Evolutionary conservation across 2,329 filamentous ascomycete species (phyloP), one percentile per base, ranked within the genome.

Genomic region (Pseudopyricularia cyperi): DNA sequence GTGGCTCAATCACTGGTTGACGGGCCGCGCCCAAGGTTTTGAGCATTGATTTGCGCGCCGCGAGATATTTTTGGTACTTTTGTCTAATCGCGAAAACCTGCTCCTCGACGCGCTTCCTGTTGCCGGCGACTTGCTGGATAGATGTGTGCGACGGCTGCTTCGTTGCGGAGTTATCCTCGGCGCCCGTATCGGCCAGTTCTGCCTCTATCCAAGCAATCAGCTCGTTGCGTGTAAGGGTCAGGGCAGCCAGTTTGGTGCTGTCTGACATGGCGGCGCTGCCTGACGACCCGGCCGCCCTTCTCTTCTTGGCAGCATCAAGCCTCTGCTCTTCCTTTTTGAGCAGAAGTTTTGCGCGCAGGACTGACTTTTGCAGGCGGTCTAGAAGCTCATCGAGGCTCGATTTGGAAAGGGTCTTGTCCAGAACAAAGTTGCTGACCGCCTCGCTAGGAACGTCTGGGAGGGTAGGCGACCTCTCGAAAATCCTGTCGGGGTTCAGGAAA

Each of bases 151-250:
- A 37, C 30, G n/a, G 32, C 22, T 57, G 56, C 6, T 62, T 60
- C 4, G 59, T 55, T 9, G 46, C 48, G 0, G 61, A 60, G 6
- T 61, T 61, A 1, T 57, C 61, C 0, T 62, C 65, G 1, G 63
- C 61, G 22, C 65, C 66, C 4, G 78, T 77, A 52, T 76, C 77
- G 50, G 71, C 67, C 22, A 85, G 65, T 61, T 84, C 82, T 5
- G 66, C 68, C 62, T 85, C 81, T 53, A 85, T 82, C 81, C 81
- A 85, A 53, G 65, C 70, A 54, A 85, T 83, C 50, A 85, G 70
- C 55, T 79, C 76, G 50, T 75, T 74, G 15, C 82, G 72, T 11
- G 80, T 77, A 7, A 66, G 66, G 42, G 71, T 72, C 9, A 85
- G 65, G 14, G 81, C 81, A 48, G 71, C 67, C 3, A 80, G 57